Percentiles rank a stretch among this genome's conserved stretches.
Evolutionary conservation across 305 asterid genomes (phyloP).

Genomic region (Rubia tinctorum): DNA sequence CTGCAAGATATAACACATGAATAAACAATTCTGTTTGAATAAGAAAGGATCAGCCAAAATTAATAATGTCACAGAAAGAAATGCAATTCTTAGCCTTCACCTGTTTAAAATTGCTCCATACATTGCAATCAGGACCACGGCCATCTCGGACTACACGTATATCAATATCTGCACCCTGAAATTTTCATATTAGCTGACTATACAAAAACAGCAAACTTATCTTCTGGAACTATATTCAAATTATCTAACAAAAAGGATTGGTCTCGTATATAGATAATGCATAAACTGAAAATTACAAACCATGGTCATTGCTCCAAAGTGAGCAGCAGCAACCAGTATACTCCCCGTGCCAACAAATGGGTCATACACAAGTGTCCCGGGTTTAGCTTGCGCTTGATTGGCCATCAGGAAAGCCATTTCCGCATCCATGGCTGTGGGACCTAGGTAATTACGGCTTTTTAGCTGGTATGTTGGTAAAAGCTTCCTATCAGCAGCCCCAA

Average conservation of each 20-base stretch:
- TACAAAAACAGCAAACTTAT: not conserved
- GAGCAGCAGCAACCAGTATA: slow-evolving; percentile 96
- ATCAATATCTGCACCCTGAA: slow-evolving; percentile 99
- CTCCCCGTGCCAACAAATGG: slow-evolving; percentile 99
- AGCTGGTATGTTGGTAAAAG: slow-evolving; percentile 88
- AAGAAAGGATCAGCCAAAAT: not conserved
- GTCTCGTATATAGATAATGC: not conserved
- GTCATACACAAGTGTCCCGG: slow-evolving; percentile 87
- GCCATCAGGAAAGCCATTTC: slow-evolving; percentile 99
- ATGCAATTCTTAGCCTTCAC: slow-evolving; percentile 22
- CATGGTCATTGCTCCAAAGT: slow-evolving; percentile 98
- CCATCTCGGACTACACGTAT: slow-evolving; percentile 99
- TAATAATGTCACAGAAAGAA: not conserved
- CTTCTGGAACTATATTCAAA: not conserved
- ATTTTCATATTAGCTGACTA: slow-evolving; percentile 30
- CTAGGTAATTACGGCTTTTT: slow-evolving; percentile 94
- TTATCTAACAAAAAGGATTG: not conserved
- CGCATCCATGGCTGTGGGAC: slow-evolving; percentile 99
- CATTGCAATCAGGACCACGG: slow-evolving; percentile 97
- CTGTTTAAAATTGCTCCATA: slow-evolving; percentile 99
- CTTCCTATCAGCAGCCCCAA: slow-evolving; percentile 85
- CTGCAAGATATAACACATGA: slow-evolving; percentile 36
- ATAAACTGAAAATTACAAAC: slow-evolving; percentile 42
- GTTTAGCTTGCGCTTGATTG: slow-evolving; percentile 84
- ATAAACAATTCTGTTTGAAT: not conserved